phyloP scores from a whole-genome alignment of 2,329 filamentous ascomycete genomes.

The Arthrobotrys entomopaga region DNA sequence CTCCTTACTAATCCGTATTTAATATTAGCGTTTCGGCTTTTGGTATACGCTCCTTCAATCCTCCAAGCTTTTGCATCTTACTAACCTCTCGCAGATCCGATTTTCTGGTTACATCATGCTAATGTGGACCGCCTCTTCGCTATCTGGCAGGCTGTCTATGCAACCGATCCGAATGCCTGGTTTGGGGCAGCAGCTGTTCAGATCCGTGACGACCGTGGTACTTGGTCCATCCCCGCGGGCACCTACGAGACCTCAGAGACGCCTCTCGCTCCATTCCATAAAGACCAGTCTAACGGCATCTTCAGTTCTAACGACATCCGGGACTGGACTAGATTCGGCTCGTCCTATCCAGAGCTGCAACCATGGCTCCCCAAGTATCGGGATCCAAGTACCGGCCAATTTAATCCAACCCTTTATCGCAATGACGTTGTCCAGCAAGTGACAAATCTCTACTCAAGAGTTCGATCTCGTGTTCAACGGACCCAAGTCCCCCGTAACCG shows the following conservation, averaged over 20 bases:
- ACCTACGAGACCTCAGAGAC: slow-evolving; percentile 33
- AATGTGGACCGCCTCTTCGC: slow-evolving; percentile 72
- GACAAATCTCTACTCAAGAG: slow-evolving; percentile 41
- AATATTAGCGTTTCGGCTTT: slow-evolving; percentile 39
- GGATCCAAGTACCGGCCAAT: slow-evolving; percentile 33
- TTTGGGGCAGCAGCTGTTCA: slow-evolving; percentile 25
- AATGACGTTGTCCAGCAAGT: slow-evolving; percentile 45
- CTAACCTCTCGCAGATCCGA: slow-evolving; percentile 58
- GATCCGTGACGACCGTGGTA: slow-evolving; percentile 46
- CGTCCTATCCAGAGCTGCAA: slow-evolving; percentile 48
- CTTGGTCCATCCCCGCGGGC: slow-evolving; percentile 45
- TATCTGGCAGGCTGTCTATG: slow-evolving; percentile 63
- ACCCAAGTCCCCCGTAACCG: slow-evolving; percentile 43
- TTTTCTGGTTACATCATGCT: slow-evolving; percentile 65
- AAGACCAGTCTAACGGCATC: slow-evolving; percentile 18
- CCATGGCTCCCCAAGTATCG: slow-evolving; percentile 46
- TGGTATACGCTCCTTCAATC: slow-evolving; percentile 18
- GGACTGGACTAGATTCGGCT: slow-evolving; percentile 48
- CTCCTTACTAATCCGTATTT: slow-evolving; percentile 45
- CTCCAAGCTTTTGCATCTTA: neutral
- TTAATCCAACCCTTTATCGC: slow-evolving; percentile 32
- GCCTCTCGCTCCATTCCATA: slow-evolving; percentile 45
- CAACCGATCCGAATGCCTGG: slow-evolving; percentile 29
- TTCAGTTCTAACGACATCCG: slow-evolving; percentile 42
- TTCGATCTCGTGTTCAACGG: slow-evolving; percentile 33